Conservation (phyloP, 345 rosid species). For the Toxicodendron radicans region DNA sequence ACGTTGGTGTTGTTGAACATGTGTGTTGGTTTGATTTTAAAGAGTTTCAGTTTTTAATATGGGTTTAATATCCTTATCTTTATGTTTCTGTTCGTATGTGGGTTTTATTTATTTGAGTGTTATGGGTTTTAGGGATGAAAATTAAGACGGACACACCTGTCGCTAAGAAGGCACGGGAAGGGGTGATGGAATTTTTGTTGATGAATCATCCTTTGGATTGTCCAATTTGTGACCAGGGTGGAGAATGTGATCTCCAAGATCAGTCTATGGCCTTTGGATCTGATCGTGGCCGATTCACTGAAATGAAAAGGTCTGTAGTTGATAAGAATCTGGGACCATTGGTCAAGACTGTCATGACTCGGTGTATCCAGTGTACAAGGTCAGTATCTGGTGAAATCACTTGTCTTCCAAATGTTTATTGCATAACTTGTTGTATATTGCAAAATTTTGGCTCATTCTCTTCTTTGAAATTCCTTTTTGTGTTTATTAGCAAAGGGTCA, state of each 20-base stretch:
- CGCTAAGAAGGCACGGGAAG: conserved; percentile 98
- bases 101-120: conserved; percentile 15
- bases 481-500: too few relatives aligned
- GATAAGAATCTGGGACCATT: conserved; percentile 98
- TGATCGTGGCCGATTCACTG: conserved; percentile 96
- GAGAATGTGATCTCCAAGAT: conserved; percentile 99
- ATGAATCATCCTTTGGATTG: conserved; percentile 99
- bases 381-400: conserved; percentile 20
- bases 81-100: not conserved
- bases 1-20: not conserved
- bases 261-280: conserved; percentile 99
- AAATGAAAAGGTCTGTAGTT: conserved; percentile 94
- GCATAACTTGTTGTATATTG: too few relatives aligned
- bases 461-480: too few relatives aligned
- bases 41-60: not conserved
- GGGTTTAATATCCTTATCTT: not conserved
- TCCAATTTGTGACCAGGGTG: conserved; percentile 98
- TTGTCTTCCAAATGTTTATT: not conserved
- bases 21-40: not conserved
- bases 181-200: conserved; percentile 96
- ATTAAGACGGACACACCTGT: conserved; percentile 94
- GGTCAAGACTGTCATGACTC: conserved; percentile 99
- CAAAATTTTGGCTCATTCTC: too few relatives aligned
- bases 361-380: conserved; percentile 99
- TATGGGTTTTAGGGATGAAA: conserved; percentile 76